Base-by-base conservation (phyloP, 768 basidiomycete genomes). In the Tylopilus plumbeoviolaceoides region DNA sequence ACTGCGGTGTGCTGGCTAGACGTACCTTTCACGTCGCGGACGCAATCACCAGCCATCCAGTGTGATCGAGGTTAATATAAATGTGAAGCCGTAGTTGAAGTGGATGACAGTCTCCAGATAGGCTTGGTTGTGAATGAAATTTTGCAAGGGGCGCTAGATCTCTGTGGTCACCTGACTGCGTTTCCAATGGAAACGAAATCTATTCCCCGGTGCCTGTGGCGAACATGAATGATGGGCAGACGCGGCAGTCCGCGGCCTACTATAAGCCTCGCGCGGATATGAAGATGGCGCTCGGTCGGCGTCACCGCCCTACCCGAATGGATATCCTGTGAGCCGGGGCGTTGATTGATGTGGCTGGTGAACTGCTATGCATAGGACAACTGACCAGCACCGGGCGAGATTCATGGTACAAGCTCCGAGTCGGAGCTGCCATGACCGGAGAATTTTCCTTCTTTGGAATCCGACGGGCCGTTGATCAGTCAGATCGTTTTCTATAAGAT, bases 201-300 rank as follows among this genome's bases (percentile, higher is more conserved):
- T 48, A 39, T 61, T 55, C 56, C 63, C 62, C 63, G 57, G 68
- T 70, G 59, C 64, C 68, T 59, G 62, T 58, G 66, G 67, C 61
- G 45, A 58, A 44, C 45, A 33, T 54, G 55, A 60, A 54, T 65
- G 68, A 61, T 57, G 63, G 50, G 14, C 59, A 58, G 53, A 48
- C 40, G 6, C 51, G 54, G 61, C 53, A 53, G 54, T 59, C 66
- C 63, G 67, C 65, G 65, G 65, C 55, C 11, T 42, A 56, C 11
- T 42, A 56, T 44, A 49, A 10, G 40, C 57, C 48, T 55, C 60
- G 59, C 55, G 65, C 69, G 68, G 68, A 69, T 56, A 70, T 70
- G 69, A 69, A 57, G 38, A 44, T 51, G 57, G 36, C 42, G 53
- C 47, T 54, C 35, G 51, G n/a, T 28, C 47, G 47, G 51, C 51